Percentiles rank a stretch among this genome's conserved stretches.
Conservation (phyloP, 768 basidiomycete species). For the Trametes sanguinea region DNA sequence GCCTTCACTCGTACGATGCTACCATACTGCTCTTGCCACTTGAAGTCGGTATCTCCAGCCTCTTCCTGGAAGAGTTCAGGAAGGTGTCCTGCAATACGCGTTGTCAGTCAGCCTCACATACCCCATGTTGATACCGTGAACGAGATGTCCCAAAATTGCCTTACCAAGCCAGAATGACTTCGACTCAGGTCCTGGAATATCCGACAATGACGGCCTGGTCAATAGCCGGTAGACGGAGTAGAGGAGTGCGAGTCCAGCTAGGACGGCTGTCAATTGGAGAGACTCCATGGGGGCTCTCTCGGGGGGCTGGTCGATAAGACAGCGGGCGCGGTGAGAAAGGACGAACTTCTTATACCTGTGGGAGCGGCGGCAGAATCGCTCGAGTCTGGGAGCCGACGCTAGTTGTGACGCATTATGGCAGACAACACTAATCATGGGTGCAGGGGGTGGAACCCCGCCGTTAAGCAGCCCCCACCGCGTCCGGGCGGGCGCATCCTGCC, state of each 20-base stretch:
- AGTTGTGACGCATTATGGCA: conserved; percentile 7
- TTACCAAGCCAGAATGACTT: conserved; percentile 52
- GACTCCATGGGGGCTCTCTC: conserved; percentile 6
- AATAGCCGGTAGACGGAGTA: conserved; percentile 13
- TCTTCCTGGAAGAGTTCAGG: conserved; percentile 53
- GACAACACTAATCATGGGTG: conserved; percentile 10
- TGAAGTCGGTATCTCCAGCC: conserved; percentile 53
- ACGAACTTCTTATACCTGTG: conserved; percentile 15
- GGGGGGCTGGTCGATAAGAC: conserved; percentile 8
- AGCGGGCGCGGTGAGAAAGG: conserved; percentile 3
- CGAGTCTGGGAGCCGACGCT: conserved; percentile 1
- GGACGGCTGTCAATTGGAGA: conserved; percentile 9
- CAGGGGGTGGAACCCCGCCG: background rate
- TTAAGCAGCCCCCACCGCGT: background rate
- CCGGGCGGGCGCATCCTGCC: conserved; percentile 2
- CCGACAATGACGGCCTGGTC: conserved; percentile 43
- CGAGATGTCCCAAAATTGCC: conserved; percentile 2
- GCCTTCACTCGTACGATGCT: conserved; percentile 54
- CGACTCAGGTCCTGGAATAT: conserved; percentile 51
- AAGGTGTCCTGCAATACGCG: conserved; percentile 43
- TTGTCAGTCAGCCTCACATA: background rate
- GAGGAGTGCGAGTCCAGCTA: conserved; percentile 14
- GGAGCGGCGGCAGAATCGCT: conserved; percentile 7
- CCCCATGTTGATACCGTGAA: background rate
- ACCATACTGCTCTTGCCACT: conserved; percentile 51